Evolutionary conservation across 2,329 filamentous ascomycete species (phyloP).

Genomic region (Biscogniauxia mediterranea): DNA sequence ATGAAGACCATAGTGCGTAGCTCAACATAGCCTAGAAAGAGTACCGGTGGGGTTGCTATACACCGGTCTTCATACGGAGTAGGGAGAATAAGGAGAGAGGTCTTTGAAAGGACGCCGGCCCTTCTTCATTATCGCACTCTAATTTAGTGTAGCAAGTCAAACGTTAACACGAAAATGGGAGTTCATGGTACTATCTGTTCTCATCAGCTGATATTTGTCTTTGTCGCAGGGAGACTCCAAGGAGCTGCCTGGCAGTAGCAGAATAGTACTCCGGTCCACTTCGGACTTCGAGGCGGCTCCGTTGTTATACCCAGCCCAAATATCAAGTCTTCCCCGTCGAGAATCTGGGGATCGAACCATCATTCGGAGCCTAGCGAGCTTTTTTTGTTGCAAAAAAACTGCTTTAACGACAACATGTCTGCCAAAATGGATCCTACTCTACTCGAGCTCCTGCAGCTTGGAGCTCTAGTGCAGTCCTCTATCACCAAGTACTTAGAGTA

Average conservation of each 20-base stretch:
- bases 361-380: background rate
- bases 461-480: conserved; percentile 3
- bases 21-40: background rate
- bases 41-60: background rate
- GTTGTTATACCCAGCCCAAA: background rate
- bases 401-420: background rate
- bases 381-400: background rate
- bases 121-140: background rate
- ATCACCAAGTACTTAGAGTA: background rate
- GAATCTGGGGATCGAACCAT: background rate
- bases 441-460: background rate
- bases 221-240: background rate
- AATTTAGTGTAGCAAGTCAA: background rate
- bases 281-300: background rate
- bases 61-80: background rate
- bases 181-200: background rate
- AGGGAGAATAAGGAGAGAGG: background rate
- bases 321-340: background rate
- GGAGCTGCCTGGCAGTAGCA: background rate
- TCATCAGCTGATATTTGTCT: background rate
- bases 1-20: background rate
- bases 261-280: background rate
- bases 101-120: background rate
- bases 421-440: background rate
- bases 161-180: background rate